These are phyloP conservation scores for Phytopythium chamaehyphon DNA, from an alignment of 352 stramenopile genomes.

Conservation along the genomic window DNA sequence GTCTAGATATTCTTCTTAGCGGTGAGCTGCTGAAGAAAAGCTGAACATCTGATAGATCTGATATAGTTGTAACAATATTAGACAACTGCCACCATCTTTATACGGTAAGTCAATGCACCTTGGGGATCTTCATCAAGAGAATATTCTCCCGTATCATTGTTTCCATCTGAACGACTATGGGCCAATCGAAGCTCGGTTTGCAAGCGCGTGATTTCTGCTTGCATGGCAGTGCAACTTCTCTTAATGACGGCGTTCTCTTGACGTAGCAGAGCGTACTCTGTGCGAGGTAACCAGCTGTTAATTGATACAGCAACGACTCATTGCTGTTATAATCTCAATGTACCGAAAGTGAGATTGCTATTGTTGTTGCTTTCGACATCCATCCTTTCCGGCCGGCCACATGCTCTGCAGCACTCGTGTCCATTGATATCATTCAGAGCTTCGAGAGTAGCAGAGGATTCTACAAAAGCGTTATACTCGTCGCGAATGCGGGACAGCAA, in stretches of 20 bases:
- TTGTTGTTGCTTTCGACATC: slow-evolving; percentile 10
- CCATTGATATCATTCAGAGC: background rate
- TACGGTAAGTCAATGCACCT: too few species aligned
- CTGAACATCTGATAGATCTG: slow-evolving; percentile 13
- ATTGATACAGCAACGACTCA: background rate
- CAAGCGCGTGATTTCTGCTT: slow-evolving; percentile 45
- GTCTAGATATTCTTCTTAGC: slow-evolving; percentile 9
- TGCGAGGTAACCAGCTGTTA: background rate
- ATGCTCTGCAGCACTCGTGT: slow-evolving; percentile 12
- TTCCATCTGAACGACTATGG: background rate
- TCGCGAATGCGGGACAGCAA: slow-evolving; percentile 56
- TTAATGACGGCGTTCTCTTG: slow-evolving; percentile 60
- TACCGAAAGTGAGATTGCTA: slow-evolving; percentile 6
- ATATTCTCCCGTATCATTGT: too few species aligned
- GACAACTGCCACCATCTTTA: too few species aligned
- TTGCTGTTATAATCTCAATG: background rate
- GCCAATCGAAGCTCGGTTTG: slow-evolving; percentile 26
- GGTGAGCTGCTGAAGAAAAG: slow-evolving; percentile 14
- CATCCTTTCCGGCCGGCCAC: slow-evolving; percentile 1
- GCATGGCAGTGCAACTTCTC: slow-evolving; percentile 38
- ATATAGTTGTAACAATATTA: background rate
- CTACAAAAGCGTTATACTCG: slow-evolving; percentile 54
- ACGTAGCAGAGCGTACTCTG: slow-evolving; percentile 41
- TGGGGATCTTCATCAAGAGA: background rate
- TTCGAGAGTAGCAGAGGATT: slow-evolving; percentile 11